Evolutionary conservation across 139 green algal species (phyloP), one percentile per base, ranked within the genome.

Genomic region (Pleodorina starrii): DNA sequence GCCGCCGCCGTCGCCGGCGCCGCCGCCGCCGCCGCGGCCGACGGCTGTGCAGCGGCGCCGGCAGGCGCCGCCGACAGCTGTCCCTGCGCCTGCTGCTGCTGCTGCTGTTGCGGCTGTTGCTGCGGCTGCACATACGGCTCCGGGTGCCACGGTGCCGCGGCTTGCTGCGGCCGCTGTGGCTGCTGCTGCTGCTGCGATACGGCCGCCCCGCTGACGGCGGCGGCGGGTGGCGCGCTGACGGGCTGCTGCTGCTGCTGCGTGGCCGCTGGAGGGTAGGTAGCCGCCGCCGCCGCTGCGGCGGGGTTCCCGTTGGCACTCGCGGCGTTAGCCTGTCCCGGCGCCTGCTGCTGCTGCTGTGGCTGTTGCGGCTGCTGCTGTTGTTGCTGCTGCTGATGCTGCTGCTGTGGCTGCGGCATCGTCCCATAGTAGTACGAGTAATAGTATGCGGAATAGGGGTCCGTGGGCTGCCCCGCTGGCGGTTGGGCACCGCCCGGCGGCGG

Each of bases 81-180:
- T 36, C n/a, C 32, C 73, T 80, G 73, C 29, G 42, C 17, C 23
- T 54, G 72, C 42, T 51, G 72, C 72, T 79, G 73, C 74, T 63
- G 46, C 19, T 25, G 69, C 36, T 50, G 36, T 74, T 27, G 29
- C n/a, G 63, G 63, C n/a, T 73, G 63, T 16, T 74, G 66, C 66
- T 74, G 69, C 69, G 25, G 38, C n/a, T 40, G 74, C 44, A 36
- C 12, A 59, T 40, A 40, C 42, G 72, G 42, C 42, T 80, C 21
- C 54, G 54, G 72, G 7, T 54, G 42, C 72, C 29, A 54, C 3
- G 72, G 42, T 40, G 25, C 1, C 42, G 72, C 72, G 1, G 42
- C 16, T 43, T 78, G 71, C 11, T 50, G 71, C 63, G n/a, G 19
- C 63, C 7, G 63, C 40, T 77, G 69, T 77, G 38, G 35, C 36